phyloP scores from a whole-genome alignment of 352 stramenopile genomes.

The Phytophthora ramorum region DNA sequence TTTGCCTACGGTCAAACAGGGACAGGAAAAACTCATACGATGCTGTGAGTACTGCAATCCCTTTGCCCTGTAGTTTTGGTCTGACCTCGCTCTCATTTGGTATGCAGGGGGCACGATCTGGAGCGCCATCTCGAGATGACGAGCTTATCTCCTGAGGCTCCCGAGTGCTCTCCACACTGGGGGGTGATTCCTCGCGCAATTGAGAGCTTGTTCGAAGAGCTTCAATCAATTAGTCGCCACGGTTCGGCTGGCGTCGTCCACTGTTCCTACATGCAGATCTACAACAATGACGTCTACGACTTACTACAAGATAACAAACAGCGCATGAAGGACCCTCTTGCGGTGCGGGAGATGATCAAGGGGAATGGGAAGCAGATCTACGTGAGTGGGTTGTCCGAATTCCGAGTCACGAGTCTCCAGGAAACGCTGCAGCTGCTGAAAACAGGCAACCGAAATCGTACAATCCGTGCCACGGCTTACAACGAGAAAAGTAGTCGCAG shows the following conservation, averaged over 20 bases:
- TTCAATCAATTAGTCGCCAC: conserved; percentile 52
- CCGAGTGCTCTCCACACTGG: conserved; percentile 35
- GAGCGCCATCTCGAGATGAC: conserved; percentile 47
- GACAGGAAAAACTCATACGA: conserved; percentile 92
- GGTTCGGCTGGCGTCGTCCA: conserved; percentile 77
- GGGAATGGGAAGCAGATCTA: conserved; percentile 88
- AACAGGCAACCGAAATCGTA: conserved; percentile 83
- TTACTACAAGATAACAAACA: conserved; percentile 71
- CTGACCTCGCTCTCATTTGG: background rate
- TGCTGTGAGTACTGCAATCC: conserved; percentile 58
- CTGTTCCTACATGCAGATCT: conserved; percentile 94
- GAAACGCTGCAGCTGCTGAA: conserved; percentile 86
- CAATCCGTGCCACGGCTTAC: conserved; percentile 86
- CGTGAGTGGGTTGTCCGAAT: conserved; percentile 91
- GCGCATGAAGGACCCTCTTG: conserved; percentile 57
- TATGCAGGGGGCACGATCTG: conserved; percentile 57
- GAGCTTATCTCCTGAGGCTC: background rate
- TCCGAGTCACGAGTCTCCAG: conserved; percentile 78
- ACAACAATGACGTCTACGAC: conserved; percentile 88
- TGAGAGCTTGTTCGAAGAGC: conserved; percentile 83
- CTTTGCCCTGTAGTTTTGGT: background rate
- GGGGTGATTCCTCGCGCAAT: conserved; percentile 90
- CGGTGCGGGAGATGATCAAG: conserved; percentile 75
- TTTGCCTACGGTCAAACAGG: conserved; percentile 93
- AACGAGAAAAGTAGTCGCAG: conserved; percentile 90